These are phyloP conservation scores for Heritiera littoralis DNA, from an alignment of 345 rosid genomes.

Conservation along the genomic window DNA sequence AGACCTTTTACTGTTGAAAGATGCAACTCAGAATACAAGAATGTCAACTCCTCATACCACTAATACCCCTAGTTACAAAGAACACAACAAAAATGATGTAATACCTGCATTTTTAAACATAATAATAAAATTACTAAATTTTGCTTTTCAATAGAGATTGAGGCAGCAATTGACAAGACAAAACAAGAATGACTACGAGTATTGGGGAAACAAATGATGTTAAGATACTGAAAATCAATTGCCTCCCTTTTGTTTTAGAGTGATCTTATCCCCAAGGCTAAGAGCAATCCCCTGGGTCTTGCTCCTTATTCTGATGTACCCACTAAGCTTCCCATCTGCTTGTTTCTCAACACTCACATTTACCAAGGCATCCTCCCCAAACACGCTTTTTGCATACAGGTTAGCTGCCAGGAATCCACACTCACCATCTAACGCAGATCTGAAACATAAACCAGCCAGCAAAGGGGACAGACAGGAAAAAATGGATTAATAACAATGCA, in stretches of 20 bases:
- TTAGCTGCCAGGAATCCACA: conserved; percentile 83
- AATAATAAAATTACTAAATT: background rate
- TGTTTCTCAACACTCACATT: conserved; percentile 71
- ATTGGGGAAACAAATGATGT: background rate
- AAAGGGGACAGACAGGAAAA: background rate
- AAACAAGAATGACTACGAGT: conserved; percentile 12
- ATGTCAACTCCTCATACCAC: background rate
- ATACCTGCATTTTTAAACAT: background rate
- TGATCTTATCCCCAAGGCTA: conserved; percentile 77
- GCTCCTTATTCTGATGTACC: conserved; percentile 79
- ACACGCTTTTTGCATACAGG: conserved; percentile 75
- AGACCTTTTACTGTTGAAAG: background rate
- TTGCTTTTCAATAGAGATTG: background rate
- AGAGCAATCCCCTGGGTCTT: conserved; percentile 84
- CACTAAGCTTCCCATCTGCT: conserved; percentile 65
- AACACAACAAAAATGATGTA: background rate
- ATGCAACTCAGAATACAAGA: conserved; percentile 16
- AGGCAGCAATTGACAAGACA: background rate
- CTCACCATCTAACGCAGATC: conserved; percentile 71
- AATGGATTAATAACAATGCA: background rate
- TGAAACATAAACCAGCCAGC: conserved; percentile 35
- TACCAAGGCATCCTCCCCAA: conserved; percentile 77
- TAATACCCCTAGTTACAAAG: conserved; percentile 11
- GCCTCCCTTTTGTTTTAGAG: conserved; percentile 79
- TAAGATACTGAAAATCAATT: conserved; percentile 32